These are phyloP conservation scores for Rhazya stricta DNA, from an alignment of 257 asterid genomes.

Conservation along the genomic window DNA sequence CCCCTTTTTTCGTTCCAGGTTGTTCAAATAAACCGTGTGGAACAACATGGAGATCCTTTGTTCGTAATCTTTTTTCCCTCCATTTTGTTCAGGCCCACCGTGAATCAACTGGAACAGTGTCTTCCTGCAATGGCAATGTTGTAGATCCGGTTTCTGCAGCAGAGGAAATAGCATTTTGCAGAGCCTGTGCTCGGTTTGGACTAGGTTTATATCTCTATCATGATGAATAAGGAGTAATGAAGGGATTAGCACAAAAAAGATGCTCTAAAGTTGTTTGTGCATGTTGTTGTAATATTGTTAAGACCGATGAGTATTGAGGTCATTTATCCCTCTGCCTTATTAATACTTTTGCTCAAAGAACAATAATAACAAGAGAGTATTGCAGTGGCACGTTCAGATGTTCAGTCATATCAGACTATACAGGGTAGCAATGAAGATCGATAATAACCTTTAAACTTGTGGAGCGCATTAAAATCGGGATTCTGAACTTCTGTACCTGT, in stretches of 20 bases:
- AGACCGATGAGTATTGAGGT: background rate
- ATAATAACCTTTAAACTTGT: background rate
- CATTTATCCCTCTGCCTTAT: background rate
- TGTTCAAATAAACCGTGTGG: too few relatives aligned
- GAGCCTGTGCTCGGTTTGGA: slow-evolving; percentile 92
- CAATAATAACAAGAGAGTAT: background rate
- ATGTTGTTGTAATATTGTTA: background rate
- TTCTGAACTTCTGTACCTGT: background rate
- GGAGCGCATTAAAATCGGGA: background rate
- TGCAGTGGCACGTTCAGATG: background rate
- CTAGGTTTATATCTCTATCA: slow-evolving; percentile 92
- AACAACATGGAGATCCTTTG: too few relatives aligned
- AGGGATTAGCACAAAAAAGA: slow-evolving; percentile 12
- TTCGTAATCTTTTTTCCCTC: background rate
- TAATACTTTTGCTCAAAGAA: background rate
- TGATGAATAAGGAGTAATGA: slow-evolving; percentile 35
- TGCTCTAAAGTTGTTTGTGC: slow-evolving; percentile 9
- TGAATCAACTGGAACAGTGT: slow-evolving; percentile 84
- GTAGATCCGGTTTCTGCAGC: slow-evolving; percentile 84
- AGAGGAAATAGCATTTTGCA: slow-evolving; percentile 90
- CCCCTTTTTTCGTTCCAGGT: too few relatives aligned
- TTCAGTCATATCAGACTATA: background rate
- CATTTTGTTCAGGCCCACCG: slow-evolving; percentile 67
- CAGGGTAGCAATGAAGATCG: background rate
- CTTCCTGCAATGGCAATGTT: slow-evolving; percentile 28